These are phyloP conservation scores for Rhytidiadelphus loreus DNA, from an alignment of 225 moss, liverwort and hornwort genomes.

Conservation along the genomic window DNA sequence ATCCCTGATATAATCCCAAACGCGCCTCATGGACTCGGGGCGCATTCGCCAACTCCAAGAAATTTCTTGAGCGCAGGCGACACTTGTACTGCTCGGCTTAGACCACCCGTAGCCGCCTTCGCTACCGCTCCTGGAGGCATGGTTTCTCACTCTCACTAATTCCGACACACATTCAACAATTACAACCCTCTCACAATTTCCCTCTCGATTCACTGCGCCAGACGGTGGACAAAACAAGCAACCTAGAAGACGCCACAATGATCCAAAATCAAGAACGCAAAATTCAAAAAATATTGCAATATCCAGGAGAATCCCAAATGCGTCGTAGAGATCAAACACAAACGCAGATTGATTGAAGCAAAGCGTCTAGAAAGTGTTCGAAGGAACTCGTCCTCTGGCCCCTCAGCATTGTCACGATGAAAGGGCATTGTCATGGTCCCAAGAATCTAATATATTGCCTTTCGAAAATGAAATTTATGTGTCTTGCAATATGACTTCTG, in stretches of 20 bases:
- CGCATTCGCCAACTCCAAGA: slow-evolving; percentile 22
- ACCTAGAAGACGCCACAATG: background rate
- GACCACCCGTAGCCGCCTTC: background rate
- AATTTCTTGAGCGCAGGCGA: slow-evolving; percentile 41
- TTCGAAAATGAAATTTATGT: background rate
- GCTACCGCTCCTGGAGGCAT: background rate
- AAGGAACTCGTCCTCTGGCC: background rate
- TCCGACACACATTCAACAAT: background rate
- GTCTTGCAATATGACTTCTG: rapidly evolving
- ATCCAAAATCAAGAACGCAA: background rate
- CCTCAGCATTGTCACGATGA: background rate
- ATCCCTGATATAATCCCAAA: slow-evolving; percentile 54
- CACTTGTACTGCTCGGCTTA: background rate
- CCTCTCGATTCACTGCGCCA: background rate
- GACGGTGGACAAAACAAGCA: background rate
- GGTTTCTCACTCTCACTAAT: background rate
- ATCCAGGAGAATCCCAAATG: background rate
- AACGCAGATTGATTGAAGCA: background rate
- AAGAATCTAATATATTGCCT: background rate
- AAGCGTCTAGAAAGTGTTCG: background rate
- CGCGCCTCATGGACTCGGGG: slow-evolving; percentile 13
- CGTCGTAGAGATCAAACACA: background rate
- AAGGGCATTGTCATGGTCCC: background rate
- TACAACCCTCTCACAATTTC: background rate
- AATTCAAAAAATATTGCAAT: background rate